Evolutionary conservation across 768 basidiomycete genomes (phyloP), one percentile per base, ranked within the genome.

Genomic region (Asterophora parasitica): DNA sequence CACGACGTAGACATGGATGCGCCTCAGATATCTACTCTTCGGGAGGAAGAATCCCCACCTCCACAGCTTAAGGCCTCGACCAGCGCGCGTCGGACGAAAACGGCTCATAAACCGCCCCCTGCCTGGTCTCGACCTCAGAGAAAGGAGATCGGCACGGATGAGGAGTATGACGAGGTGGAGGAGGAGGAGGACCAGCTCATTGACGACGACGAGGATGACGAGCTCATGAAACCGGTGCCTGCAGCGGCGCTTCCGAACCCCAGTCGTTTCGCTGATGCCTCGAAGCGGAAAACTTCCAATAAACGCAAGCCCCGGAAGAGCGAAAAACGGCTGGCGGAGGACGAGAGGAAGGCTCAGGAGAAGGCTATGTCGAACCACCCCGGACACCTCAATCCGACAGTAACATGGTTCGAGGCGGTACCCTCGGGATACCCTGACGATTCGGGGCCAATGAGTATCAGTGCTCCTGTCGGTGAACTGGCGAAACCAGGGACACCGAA

Each of bases 181-280:
- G 80, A 82, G 35, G 80, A 86, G 62, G 85, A 88, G 66, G 87
- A 90, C 68, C 81, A 88, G 56, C 77, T 89, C 54, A 83, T 88
- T 55, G 87, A 90, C 64, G 87, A 87, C 49, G 83, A 84, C 50
- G 83, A 84, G 42, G 64, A 68, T 32, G 65, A 65, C 27, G 58
- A 62, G 31, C 48, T 60, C 16, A 52, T 59, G 49, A 67, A 65
- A 46, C 62, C 66, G 9, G 56, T 67, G 17, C 66, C 68, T 43
- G 55, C 58, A 23, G 54, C 62, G 20, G 50, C 61, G 19, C 62
- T 64, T 17, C 49, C 64, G 4, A 50, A 59, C 20, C 35, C 63
- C 35, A 54, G 57, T 27, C 62, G 61, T 48, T 57, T 63, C 26
- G 48, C 57, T 19, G 70, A 78, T 27, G 50, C 65, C 32, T 66